These are phyloP conservation scores for Lentinula edodes DNA, from an alignment of 768 basidiomycete species.

Conservation along the genomic window DNA sequence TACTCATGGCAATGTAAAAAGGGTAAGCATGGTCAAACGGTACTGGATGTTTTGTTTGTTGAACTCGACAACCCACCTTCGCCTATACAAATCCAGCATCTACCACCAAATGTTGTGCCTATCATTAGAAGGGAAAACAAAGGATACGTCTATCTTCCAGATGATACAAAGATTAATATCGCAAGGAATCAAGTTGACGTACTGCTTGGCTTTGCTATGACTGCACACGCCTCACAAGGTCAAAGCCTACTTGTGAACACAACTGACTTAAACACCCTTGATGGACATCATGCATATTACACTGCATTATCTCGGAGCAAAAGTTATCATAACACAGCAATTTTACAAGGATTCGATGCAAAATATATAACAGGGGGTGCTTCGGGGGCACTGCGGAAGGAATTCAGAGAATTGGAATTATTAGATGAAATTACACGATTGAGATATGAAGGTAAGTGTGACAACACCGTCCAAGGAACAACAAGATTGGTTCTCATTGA, in stretches of 20 bases:
- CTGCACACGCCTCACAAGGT: constrained; percentile 26
- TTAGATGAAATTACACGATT: constrained; percentile 18
- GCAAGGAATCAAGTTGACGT: constrained; percentile 1
- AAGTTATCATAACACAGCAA: constrained; percentile 15
- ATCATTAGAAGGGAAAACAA: constrained; percentile 7
- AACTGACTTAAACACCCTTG: constrained; percentile 19
- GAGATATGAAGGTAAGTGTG: background rate
- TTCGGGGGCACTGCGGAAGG: constrained; percentile 9
- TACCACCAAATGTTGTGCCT: constrained; percentile 27
- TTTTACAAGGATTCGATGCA: constrained; percentile 14
- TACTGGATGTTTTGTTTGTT: constrained; percentile 24
- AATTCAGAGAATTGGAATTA: constrained; percentile 18
- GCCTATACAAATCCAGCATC: constrained; percentile 14
- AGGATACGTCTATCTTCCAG: constrained; percentile 12
- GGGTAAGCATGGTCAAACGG: constrained; percentile 3
- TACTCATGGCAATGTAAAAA: constrained; percentile 16
- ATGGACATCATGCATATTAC: constrained; percentile 20
- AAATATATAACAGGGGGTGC: constrained; percentile 10
- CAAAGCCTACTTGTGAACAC: constrained; percentile 22
- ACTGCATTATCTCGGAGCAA: constrained; percentile 23
- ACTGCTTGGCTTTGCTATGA: constrained; percentile 25
- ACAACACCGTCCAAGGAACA: background rate
- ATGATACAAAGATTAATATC: constrained; percentile 13
- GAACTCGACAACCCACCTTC: constrained; percentile 17
- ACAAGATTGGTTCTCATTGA: background rate